Evolutionary conservation across 805 yeast genomes (phyloP), one percentile per base, ranked within the genome.

Genomic region (Sugiyamaella mastotermitis): DNA sequence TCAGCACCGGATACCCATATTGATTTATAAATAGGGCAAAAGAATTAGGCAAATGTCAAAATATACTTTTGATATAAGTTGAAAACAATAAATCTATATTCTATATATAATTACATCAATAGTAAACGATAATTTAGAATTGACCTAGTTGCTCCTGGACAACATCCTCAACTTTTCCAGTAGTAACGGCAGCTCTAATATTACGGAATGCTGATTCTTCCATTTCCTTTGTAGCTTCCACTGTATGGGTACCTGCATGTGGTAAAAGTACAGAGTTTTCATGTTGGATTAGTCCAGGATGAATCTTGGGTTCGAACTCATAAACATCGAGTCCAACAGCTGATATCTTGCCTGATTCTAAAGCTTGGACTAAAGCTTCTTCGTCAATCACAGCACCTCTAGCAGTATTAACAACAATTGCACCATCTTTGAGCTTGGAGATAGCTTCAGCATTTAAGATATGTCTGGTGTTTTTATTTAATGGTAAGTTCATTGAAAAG

Each of bases 171-270:
- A 90, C 84, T 56, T 75, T 78, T 5, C 94, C 95, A 0, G 78
- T 71, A 10, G 63, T 58, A 25, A 85, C 52, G 33, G 64, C 79
- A 11, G 66, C 58, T 31, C 65, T 62, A 6, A 84, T 76, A 58
- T 90, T 92, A 23, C 71, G 69, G 20, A 83, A 77, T 21, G 80
- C 85, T 56, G 75, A 75, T 49, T 74, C 77, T 62, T 88, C 96
- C 95, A 92, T 84, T 50, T 72, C 72, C 49, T 68, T 63, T 53
- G 82, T 74, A 3, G 68, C 51, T 29, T 69, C 64, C 3, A 37
- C 43, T 8, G 68, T 52, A 41, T 60, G 61, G 14, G 68, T 65
- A 24, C 70, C 70, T 63, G 71, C 71, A 50, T 76, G 83, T 14
- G 83, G 83, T 51, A 74, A 65, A 38, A 77, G 60, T 15, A 72